Evolutionary conservation across 257 asterid species (phyloP).

Genomic region (Solanum virginianum): DNA sequence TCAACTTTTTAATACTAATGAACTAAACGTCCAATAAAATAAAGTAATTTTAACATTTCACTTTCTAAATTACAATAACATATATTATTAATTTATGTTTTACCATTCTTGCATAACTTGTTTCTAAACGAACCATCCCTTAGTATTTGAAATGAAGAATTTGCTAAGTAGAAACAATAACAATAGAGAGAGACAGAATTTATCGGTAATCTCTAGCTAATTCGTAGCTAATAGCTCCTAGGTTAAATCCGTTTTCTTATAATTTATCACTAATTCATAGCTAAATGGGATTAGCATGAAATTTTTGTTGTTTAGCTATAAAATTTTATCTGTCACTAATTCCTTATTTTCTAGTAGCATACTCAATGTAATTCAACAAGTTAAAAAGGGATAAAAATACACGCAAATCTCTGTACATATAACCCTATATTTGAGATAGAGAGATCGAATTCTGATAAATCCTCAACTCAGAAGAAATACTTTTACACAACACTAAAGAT

Average conservation of each 20-base stretch:
- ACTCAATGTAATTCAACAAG: rapidly evolving
- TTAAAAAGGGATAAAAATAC: rapidly evolving
- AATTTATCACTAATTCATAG: too few species aligned
- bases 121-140: not conserved
- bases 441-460: not conserved
- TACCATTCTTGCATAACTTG: not conserved
- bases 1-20: not conserved
- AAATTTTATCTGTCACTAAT: too few species aligned
- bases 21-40: too few species aligned
- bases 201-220: too few species aligned
- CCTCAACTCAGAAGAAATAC: not conserved
- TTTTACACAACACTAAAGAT: not conserved
- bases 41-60: too few species aligned
- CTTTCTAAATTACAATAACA: not conserved
- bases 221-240: too few species aligned
- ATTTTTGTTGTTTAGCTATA: too few species aligned
- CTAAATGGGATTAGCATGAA: too few species aligned
- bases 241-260: too few species aligned
- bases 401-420: rapidly evolving
- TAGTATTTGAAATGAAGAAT: not conserved
- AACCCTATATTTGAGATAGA: not conserved
- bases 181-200: not conserved
- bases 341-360: not conserved
- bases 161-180: not conserved
- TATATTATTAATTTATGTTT: too few species aligned